Evolutionary conservation across 2,329 filamentous ascomycete species (phyloP).

Genomic region (Cladophialophora psammophila): DNA sequence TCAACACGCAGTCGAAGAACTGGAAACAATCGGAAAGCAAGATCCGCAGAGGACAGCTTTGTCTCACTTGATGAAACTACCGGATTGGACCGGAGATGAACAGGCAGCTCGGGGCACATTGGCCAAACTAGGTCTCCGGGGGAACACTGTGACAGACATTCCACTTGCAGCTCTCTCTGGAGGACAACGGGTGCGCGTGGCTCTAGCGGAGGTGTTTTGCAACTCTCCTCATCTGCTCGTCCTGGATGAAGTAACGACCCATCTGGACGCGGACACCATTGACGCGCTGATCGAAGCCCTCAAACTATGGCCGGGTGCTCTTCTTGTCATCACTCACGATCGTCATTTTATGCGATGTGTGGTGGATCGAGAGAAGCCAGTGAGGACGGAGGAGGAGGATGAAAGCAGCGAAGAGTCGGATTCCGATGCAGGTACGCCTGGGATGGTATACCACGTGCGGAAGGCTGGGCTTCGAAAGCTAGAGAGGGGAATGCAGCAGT

Average conservation of each 20-base stretch:
- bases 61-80: slow-evolving; percentile 61
- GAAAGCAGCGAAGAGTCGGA: slow-evolving; percentile 55
- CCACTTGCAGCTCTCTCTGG: slow-evolving; percentile 77
- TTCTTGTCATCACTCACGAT: slow-evolving; percentile 82
- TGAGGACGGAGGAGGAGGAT: slow-evolving; percentile 51
- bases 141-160: slow-evolving; percentile 74
- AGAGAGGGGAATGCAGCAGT: slow-evolving; percentile 68
- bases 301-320: slow-evolving; percentile 73
- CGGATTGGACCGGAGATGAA: slow-evolving; percentile 61
- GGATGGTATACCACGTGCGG: slow-evolving; percentile 66
- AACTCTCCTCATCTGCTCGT: slow-evolving; percentile 73
- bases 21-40: slow-evolving; percentile 64
- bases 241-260: slow-evolving; percentile 83
- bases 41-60: slow-evolving; percentile 69
- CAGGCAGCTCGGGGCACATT: slow-evolving; percentile 72
- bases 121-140: slow-evolving; percentile 72
- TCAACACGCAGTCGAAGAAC: slow-evolving; percentile 76
- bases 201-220: slow-evolving; percentile 74
- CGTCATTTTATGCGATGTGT: slow-evolving; percentile 79
- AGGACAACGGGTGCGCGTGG: slow-evolving; percentile 74
- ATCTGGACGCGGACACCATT: slow-evolving; percentile 84
- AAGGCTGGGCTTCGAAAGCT: slow-evolving; percentile 63
- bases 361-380: slow-evolving; percentile 66
- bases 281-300: slow-evolving; percentile 73
- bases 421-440: slow-evolving; percentile 53